Evolutionary conservation across 164 flowering plant species (phyloP), one percentile per base, ranked within the genome.

Genomic region (Cinnamomum chago): DNA sequence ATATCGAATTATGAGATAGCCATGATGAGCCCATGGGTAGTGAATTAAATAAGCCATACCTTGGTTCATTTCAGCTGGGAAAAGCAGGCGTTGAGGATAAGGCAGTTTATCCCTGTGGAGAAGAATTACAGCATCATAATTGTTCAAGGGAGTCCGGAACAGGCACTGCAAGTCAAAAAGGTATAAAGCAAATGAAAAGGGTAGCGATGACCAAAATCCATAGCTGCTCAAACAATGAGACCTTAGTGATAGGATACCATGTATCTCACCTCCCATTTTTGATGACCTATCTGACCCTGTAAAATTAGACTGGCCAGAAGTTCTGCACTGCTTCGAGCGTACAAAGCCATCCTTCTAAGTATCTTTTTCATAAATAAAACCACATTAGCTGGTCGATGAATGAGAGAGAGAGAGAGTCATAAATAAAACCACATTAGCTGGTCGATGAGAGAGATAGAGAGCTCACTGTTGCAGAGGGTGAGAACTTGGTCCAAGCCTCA

Each of bases 41-140:
- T 15, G 11, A 23, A 52, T 15, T 30, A 40, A 27, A 15, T n/a
- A 12, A 30, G 24, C 40, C 62, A 18, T 75, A 92, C 98, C 99
- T 83, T 81, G 85, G 50, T 81, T 83, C 23, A 91, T 58, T 72
- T 92, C 94, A 60, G 95, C 86, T 50, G 90, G 88, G 82, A 95
- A 93, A 77, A 93, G 95, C 78, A 91, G 90, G 58, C 83, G 91
- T 17, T 83, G 85, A n/a, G 99, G 98, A 67, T 89, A 84, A 72
- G 98, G 83, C 75, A 95, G 77, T 79, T 74, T 87, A 75, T 93
- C 90, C 65, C 88, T 77, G 75, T 95, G 99, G 70, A 95, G 90
- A 80, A 95, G 93, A 83, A 95, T 75, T 65, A 95, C 86, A 2
- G 95, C 99, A 84, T 93, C 94, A 71, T 92, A 95, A 80, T 89